A percentile compares a stretch with the other conserved stretches of the same genome.
Conservation (phyloP, 768 basidiomycete species). For the Cystobasidium tubakii region DNA sequence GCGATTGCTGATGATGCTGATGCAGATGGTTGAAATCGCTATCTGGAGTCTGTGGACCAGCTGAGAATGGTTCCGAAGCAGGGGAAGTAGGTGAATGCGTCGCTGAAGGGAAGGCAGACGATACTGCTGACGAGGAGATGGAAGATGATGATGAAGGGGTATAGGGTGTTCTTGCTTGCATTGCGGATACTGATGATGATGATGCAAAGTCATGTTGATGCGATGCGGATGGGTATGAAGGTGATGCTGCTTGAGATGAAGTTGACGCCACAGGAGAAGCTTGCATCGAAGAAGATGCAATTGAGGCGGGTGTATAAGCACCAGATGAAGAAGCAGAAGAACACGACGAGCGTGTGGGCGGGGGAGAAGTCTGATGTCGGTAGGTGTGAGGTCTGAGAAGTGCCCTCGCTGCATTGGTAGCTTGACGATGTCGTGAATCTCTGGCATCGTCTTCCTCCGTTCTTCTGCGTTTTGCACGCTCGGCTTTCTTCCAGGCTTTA, state of each 20-base stretch:
- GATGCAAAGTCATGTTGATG: conserved; percentile 59
- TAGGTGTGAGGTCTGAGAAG: conserved; percentile 40
- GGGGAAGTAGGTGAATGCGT: conserved; percentile 32
- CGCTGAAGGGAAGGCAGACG: conserved; percentile 31
- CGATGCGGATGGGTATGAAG: conserved; percentile 48
- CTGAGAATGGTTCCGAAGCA: conserved; percentile 26
- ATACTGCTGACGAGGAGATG: not conserved
- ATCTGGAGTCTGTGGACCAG: conserved; percentile 33
- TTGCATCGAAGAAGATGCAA: not conserved
- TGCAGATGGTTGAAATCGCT: conserved; percentile 1
- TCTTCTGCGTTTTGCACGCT: not conserved
- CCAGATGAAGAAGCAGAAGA: not conserved
- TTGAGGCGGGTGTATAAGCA: not conserved
- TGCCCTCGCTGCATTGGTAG: conserved; percentile 44
- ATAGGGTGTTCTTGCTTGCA: not conserved
- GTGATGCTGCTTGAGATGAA: conserved; percentile 8
- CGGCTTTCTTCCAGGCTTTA: not conserved
- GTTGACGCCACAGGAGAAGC: not conserved
- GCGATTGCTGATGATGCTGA: conserved; percentile 17
- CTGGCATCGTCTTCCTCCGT: conserved; percentile 30
- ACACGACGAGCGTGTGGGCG: conserved; percentile 11
- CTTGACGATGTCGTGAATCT: conserved; percentile 43
- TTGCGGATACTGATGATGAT: conserved; percentile 7
- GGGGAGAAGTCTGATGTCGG: conserved; percentile 17
- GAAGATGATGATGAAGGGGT: conserved; percentile 16